Evolutionary conservation across 805 yeast species (phyloP), one percentile per base, ranked within the genome.

Genomic region (Saccharomycopsis sp.): DNA sequence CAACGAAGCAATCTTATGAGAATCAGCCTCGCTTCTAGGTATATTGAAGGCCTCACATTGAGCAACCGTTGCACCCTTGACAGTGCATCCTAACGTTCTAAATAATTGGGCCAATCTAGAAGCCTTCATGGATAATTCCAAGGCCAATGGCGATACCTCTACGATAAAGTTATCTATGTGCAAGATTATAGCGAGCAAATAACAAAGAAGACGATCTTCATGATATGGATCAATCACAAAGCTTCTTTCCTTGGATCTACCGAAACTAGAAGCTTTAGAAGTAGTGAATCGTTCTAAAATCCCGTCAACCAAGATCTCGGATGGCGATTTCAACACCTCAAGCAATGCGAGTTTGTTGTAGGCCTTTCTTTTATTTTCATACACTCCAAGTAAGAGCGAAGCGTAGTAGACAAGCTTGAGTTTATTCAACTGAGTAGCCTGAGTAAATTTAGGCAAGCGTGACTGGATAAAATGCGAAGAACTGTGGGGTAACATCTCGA

Each of bases 121-220:
- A 42, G 96, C 92, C 68, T 89, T 89, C 68, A 91, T 71, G 54
- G 89, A 84, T 59, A 94, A 75, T 70, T 92, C 97, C 63, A 85
- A 83, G 1, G 97, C 93, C 64, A 93, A 73, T 20, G 96, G 96
- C 2, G 88, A 78, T 47, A 91, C 73, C 65, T 88, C 94, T 19
- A 89, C 82, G 63, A 80, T 75, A 73, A 83, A 93, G 61, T 81
- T 84, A 69, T 89, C 89, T 58, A 92, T 77, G 70, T 86, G 93
- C 68, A 94, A 74, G 47, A 87, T 77, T 47, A 87, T 72, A 3
- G 86, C 87, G 61, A 94, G 74, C 53, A 91, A 75, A 72, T 83
- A 86, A 72, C 97, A 87, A 64, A 94, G 75, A 54, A 94, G 76
- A 72, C 87, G 90, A 73, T 90, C 97, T 71, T 90, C 97, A 68